Percentiles rank a stretch among this genome's conserved stretches.
These are phyloP conservation scores for Epichloe sp. DNA, from an alignment of 2,329 filamentous ascomycete species.

Conservation along the genomic window DNA sequence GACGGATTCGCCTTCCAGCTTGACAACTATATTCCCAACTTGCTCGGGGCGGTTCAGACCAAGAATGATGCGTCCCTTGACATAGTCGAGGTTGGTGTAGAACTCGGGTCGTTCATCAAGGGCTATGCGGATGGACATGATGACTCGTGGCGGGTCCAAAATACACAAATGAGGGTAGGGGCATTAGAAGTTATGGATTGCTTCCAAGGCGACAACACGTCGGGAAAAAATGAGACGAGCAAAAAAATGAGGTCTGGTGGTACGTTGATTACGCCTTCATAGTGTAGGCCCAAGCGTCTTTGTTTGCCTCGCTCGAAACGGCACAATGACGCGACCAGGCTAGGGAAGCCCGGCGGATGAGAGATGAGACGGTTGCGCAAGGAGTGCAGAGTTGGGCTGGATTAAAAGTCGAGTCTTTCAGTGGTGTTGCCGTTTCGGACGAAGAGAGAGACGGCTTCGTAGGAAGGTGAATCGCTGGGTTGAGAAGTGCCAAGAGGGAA, in stretches of 20 bases:
- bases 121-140: constrained; percentile 54
- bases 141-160: constrained; percentile 9
- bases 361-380: neutral
- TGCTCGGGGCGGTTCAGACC: constrained; percentile 51
- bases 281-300: neutral
- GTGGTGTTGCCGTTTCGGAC: neutral
- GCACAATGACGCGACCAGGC: neutral
- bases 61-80: constrained; percentile 49
- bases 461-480: neutral
- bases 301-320: neutral
- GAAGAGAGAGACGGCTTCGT: neutral
- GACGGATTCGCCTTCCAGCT: constrained; percentile 67
- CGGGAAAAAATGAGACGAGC: neutral
- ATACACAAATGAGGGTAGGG: neutral
- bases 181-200: neutral
- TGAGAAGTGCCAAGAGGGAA: neutral
- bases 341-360: neutral
- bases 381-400: neutral
- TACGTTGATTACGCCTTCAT: neutral
- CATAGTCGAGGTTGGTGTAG: constrained; percentile 68
- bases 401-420: neutral
- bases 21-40: constrained; percentile 63
- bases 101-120: constrained; percentile 56
- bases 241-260: neutral
- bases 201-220: neutral